Evolutionary conservation across 306 rosid genomes (phyloP), one percentile per base, ranked within the genome.

Genomic region (Purshia tridentata): DNA sequence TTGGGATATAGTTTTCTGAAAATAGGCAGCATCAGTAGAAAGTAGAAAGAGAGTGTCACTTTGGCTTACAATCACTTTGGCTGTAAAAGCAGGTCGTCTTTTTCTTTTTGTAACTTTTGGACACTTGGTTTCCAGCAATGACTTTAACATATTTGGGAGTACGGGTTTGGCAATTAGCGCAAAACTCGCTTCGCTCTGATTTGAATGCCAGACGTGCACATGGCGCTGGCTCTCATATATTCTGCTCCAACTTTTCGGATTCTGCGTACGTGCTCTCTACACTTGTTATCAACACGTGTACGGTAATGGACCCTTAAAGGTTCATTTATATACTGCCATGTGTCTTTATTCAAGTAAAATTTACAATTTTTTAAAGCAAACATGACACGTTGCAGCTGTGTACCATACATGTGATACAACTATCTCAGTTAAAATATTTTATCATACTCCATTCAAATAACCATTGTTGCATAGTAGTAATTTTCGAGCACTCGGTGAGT

Each of bases 211-310:
- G 66, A 65, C 56, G 44, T 18, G 85, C 90, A 89, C 96, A 87
- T 85, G 92, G 74, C 64, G 7, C 66, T 16, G 68, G 9, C 14
- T 15, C 0, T 45, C 72, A 67, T 65, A 62, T 54, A 68, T 60
- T 72, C 75, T 52, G 77, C 67, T 13, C 18, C 52, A 4, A 23
- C 58, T 56, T 83, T 71, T 81, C 19, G 42, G 82, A 82, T 69
- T 80, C 81, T 74, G 88, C 83, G 76, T 70, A 75, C 79, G 77
- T 75, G 65, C 58, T 14, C 53, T 49, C 41, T 10, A 15, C 29
- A 61, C 48, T 39, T 29, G 12, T 68, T 59, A 22, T 46, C 63
- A 78, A 81, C 88, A 89, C 94, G 91, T 85, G 87, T 73, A 78
- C 80, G 82, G 82, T 58, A 67, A 74, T 78, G 81, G 67, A 2